Evolutionary conservation across 1,284 basidiomycete genomes (phyloP).

Genomic region (Cutaneotrichosporon sp.): DNA sequence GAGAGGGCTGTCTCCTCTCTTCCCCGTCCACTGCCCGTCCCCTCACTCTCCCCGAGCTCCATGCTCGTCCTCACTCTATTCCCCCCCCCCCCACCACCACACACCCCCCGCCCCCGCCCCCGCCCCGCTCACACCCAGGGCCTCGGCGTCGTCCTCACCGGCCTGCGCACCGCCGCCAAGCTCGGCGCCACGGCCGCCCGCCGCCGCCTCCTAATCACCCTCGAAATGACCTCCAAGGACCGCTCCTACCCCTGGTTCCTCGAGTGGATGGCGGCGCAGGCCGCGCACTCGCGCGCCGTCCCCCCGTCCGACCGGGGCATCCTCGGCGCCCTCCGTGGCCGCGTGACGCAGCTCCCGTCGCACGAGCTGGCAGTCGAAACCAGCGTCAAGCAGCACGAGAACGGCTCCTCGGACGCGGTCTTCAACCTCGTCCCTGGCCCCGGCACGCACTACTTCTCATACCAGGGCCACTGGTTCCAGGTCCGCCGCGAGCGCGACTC

Average conservation of each 20-base stretch:
- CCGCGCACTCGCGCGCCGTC: constrained; percentile 29
- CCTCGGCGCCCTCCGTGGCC: constrained; percentile 29
- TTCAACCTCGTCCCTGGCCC: constrained; percentile 96
- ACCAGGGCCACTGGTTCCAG: constrained; percentile 86
- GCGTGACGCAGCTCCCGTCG: constrained; percentile 65
- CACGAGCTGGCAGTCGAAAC: constrained; percentile 97
- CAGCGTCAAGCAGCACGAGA: constrained; percentile 78
- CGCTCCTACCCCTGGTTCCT: constrained; percentile 96
- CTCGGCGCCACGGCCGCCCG: constrained; percentile 75
- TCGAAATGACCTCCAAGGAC: constrained; percentile 97
- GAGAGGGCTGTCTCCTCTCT: no score
- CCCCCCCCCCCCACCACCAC: no score
- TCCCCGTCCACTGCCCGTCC: no score
- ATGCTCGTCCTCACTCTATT: no score
- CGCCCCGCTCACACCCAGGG: constrained; percentile 64
- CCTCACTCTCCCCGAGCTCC: no score
- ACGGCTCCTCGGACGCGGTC: constrained; percentile 79
- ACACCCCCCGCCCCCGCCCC: no score
- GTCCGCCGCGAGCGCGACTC: constrained; percentile 90
- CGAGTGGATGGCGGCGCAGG: constrained; percentile 79
- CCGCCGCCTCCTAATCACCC: constrained; percentile 85
- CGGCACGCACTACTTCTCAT: constrained; percentile 91
- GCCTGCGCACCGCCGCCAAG: constrained; percentile 69
- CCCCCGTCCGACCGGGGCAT: constrained; percentile 26
- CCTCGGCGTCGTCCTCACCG: constrained; percentile 76